Evolutionary conservation across 768 basidiomycete species (phyloP).

Genomic region (Leccinum boreale): DNA sequence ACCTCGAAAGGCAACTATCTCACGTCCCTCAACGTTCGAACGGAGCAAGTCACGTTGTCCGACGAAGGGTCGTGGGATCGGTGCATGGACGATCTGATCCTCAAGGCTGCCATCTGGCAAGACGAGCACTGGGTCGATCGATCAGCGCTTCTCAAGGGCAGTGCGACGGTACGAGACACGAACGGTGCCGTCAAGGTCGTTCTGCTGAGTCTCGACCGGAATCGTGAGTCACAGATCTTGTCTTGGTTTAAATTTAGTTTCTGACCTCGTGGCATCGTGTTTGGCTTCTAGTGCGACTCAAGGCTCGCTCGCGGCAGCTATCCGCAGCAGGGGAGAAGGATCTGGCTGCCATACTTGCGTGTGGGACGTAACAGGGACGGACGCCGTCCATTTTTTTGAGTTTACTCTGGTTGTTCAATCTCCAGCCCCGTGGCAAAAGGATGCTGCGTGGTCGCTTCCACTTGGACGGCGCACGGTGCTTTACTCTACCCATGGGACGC

Average conservation of each 20-base stretch:
- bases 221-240: conserved; percentile 53
- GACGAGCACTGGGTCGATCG: conserved; percentile 90
- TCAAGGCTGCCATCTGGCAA: conserved; percentile 92
- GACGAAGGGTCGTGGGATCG: conserved; percentile 50
- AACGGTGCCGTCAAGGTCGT: conserved; percentile 73
- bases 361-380: conserved; percentile 23
- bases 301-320: conserved; percentile 83
- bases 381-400: neutral
- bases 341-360: conserved; percentile 63
- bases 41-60: conserved; percentile 78
- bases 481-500: conserved; percentile 26
- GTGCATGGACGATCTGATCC: conserved; percentile 93
- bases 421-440: neutral
- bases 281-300: conserved; percentile 72
- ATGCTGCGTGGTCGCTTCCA: conserved; percentile 2
- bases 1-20: conserved; percentile 96
- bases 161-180: conserved; percentile 34
- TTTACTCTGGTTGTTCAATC: neutral
- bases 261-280: conserved; percentile 5
- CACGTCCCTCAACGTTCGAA: conserved; percentile 72
- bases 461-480: neutral
- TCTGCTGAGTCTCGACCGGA: conserved; percentile 87
- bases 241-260: conserved; percentile 8
- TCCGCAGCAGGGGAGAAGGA: conserved; percentile 86
- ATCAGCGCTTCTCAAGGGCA: conserved; percentile 58